phyloP scores from a whole-genome alignment of 2,329 filamentous ascomycete genomes.

The Cercospora sp. region DNA sequence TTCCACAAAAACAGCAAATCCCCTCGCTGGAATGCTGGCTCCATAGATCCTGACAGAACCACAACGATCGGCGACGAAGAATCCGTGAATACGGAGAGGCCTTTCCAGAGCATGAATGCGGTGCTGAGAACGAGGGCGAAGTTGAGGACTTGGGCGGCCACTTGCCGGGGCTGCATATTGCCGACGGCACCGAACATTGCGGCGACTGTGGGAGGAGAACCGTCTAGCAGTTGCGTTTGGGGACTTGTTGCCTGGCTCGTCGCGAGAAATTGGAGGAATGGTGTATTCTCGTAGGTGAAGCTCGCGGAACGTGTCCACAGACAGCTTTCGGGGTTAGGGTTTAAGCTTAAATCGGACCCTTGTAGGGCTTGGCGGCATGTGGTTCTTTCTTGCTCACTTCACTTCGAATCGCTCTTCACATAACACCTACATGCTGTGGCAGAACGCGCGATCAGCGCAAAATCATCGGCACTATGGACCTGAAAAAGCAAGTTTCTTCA shows the following conservation, averaged over 20 bases:
- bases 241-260: background rate
- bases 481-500: too few relatives aligned
- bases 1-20: slow-evolving; percentile 79
- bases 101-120: slow-evolving; percentile 92
- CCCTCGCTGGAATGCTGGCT: slow-evolving; percentile 77
- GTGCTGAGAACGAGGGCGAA: slow-evolving; percentile 88
- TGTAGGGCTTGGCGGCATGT: slow-evolving; percentile 6
- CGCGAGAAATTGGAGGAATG: background rate
- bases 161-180: slow-evolving; percentile 72
- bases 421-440: too few relatives aligned
- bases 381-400: background rate
- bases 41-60: slow-evolving; percentile 81
- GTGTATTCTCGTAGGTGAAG: background rate
- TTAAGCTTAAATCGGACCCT: background rate
- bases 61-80: slow-evolving; percentile 70
- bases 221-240: background rate
- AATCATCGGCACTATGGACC: too few relatives aligned
- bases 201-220: slow-evolving; percentile 15
- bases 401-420: too few relatives aligned
- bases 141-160: slow-evolving; percentile 79
- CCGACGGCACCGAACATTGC: slow-evolving; percentile 68
- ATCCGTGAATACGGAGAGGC: slow-evolving; percentile 74
- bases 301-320: slow-evolving; percentile 5
- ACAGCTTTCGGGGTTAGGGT: slow-evolving; percentile 4
- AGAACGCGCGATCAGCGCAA: too few relatives aligned